Evolutionary conservation across 169 alveolate species (phyloP).

Genomic region (Besnoitia besnoiti): DNA sequence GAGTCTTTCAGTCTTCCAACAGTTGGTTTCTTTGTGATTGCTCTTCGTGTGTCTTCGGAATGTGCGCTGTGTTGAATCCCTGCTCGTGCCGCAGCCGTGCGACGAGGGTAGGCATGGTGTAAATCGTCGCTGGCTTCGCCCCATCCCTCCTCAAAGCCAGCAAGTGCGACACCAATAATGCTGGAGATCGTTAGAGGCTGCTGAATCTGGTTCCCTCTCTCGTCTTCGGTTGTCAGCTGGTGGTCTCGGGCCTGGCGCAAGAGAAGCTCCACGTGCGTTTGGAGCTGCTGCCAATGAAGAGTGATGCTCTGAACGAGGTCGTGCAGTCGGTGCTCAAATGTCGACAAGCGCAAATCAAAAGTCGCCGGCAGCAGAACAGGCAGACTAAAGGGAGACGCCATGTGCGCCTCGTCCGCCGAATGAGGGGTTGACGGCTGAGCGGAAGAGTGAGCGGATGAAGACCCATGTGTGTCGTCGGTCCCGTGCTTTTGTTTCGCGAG

Average conservation of each 20-base stretch:
- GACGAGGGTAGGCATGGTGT: not conserved
- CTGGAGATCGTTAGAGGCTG: constrained; percentile 9
- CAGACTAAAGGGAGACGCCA: constrained; percentile 20
- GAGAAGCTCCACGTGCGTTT: constrained; percentile 49
- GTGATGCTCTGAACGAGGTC: constrained; percentile 50
- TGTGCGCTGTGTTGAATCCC: not conserved
- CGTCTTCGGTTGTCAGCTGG: not conserved
- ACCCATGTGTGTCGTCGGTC: not conserved
- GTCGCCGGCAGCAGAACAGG: constrained; percentile 29
- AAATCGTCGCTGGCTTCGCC: not conserved
- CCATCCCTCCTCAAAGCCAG: not conserved
- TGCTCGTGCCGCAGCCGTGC: not conserved
- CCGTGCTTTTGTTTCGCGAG: not conserved
- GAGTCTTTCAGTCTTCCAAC: constrained; percentile 40
- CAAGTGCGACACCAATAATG: constrained; percentile 10
- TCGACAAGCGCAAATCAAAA: not conserved
- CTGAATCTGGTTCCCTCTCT: not conserved
- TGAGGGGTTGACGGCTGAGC: not conserved
- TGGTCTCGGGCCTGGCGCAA: constrained; percentile 33
- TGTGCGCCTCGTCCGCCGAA: not conserved
- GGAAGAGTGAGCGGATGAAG: not conserved
- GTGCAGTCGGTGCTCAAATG: constrained; percentile 54
- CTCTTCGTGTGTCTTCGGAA: too few species aligned
- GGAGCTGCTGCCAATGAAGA: constrained; percentile 46
- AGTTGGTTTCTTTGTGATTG: not conserved